phyloP scores from a whole-genome alignment of 2,329 filamentous ascomycete species.

The Botrytis elliptica region DNA sequence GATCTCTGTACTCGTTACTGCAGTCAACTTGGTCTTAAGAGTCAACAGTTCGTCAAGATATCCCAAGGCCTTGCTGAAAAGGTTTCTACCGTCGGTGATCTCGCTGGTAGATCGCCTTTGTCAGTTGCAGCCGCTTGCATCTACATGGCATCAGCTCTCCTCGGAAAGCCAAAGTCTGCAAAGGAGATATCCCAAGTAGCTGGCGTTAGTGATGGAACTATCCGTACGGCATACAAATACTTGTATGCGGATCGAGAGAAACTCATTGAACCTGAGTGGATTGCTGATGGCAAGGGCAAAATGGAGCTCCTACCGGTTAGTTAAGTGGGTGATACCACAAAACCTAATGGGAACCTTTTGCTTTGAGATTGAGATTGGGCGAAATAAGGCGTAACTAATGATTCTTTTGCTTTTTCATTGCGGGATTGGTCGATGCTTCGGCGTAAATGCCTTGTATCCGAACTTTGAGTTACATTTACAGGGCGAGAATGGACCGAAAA shows the following conservation, averaged over 20 bases:
- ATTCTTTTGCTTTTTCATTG: slow-evolving; percentile 24
- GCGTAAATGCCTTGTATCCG: slow-evolving; percentile 19
- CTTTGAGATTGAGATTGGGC: slow-evolving; percentile 10
- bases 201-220: slow-evolving; percentile 93
- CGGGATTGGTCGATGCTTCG: slow-evolving; percentile 25
- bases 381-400: slow-evolving; percentile 8
- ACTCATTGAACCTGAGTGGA: slow-evolving; percentile 73
- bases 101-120: slow-evolving; percentile 86
- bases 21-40: slow-evolving; percentile 71
- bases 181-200: slow-evolving; percentile 83
- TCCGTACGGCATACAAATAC: slow-evolving; percentile 91
- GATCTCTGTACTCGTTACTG: slow-evolving; percentile 90
- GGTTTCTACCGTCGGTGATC: slow-evolving; percentile 72
- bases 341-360: slow-evolving; percentile 4
- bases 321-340: slow-evolving; percentile 38
- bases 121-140: slow-evolving; percentile 95
- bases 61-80: slow-evolving; percentile 75
- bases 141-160: slow-evolving; percentile 88
- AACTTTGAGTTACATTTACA: slow-evolving; percentile 27
- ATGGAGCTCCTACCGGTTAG: slow-evolving; percentile 64
- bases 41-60: slow-evolving; percentile 74
- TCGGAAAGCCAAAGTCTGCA: slow-evolving; percentile 75
- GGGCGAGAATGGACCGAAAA: slow-evolving; percentile 24
- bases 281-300: slow-evolving; percentile 68
- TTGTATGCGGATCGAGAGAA: slow-evolving; percentile 72